Conservation (phyloP, 768 basidiomycete genomes). For the Ramaria rubella region DNA sequence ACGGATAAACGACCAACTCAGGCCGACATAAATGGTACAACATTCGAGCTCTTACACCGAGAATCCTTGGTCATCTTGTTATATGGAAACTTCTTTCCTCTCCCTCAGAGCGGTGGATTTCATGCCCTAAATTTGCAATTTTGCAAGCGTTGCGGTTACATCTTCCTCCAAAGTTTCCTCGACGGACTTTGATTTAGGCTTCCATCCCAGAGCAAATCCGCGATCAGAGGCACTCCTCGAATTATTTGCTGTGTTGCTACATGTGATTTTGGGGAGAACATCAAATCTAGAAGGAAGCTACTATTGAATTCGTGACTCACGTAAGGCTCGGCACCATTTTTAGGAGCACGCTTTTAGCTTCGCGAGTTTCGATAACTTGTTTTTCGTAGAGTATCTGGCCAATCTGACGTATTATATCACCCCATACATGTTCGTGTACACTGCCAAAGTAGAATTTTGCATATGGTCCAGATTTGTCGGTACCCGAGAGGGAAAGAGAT, state of each 20-base stretch:
- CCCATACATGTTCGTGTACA: conserved; percentile 17
- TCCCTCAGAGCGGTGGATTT: no score
- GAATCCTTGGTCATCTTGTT: no score
- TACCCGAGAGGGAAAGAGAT: conserved; percentile 16
- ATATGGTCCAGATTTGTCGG: conserved; percentile 13
- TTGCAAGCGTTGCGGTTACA: conserved; percentile 6
- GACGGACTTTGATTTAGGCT: conserved; percentile 11
- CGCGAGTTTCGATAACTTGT: conserved; percentile 10
- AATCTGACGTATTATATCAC: conserved; percentile 15
- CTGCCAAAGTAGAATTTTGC: conserved; percentile 22
- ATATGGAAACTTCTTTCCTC: no score
- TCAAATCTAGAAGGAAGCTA: not conserved
- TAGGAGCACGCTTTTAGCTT: conserved; percentile 12
- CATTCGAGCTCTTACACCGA: no score
- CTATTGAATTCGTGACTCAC: not conserved
- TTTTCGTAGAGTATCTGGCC: conserved; percentile 13
- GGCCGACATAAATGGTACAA: no score
- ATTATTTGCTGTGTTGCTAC: conserved; percentile 14
- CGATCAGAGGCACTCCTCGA: conserved; percentile 17
- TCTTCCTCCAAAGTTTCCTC: conserved; percentile 11
- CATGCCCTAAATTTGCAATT: not conserved
- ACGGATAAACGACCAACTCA: no score
- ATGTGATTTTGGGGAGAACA: not conserved
- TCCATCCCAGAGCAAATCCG: conserved; percentile 14
- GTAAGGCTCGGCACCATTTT: conserved; percentile 11